Percentiles rank a stretch among this genome's conserved stretches.
phyloP scores from a whole-genome alignment of 208 protist species.

The Leishmania mexicana region DNA sequence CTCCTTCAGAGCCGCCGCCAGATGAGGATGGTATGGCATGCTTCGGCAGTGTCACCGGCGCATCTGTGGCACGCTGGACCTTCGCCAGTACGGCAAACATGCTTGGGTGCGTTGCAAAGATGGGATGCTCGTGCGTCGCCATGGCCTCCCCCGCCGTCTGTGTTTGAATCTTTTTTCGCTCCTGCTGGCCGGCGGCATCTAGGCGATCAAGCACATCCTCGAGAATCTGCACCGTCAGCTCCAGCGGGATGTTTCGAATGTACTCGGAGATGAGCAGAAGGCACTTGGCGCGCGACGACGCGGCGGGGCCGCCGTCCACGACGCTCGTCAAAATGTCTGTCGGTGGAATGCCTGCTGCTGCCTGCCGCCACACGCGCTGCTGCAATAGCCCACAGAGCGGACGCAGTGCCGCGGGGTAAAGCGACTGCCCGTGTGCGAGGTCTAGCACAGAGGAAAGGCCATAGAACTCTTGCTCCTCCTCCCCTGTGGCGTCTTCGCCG shows the following conservation, averaged over 20 bases:
- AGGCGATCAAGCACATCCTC: slow-evolving; percentile 62
- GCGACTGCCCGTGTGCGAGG: slow-evolving; percentile 46
- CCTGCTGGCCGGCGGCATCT: slow-evolving; percentile 25
- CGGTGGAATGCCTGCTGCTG: slow-evolving; percentile 64
- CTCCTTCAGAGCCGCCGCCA: neutral
- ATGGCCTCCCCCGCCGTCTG: neutral
- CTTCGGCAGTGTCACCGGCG: slow-evolving; percentile 36
- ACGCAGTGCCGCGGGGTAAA: slow-evolving; percentile 40
- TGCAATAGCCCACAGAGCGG: slow-evolving; percentile 58
- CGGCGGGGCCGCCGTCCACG: slow-evolving; percentile 21
- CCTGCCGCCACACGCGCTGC: slow-evolving; percentile 65
- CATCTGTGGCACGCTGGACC: slow-evolving; percentile 79
- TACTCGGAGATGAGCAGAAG: slow-evolving; percentile 81
- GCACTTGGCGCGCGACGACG: slow-evolving; percentile 51
- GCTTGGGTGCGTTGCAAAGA: slow-evolving; percentile 52
- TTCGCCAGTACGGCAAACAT: slow-evolving; percentile 89
- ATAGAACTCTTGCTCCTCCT: slow-evolving; percentile 82
- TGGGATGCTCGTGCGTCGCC: slow-evolving; percentile 27
- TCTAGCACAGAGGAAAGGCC: slow-evolving; percentile 76
- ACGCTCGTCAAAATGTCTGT: slow-evolving; percentile 60
- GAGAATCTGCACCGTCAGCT: slow-evolving; percentile 79
- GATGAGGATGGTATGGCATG: neutral
- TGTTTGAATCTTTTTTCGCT: neutral
- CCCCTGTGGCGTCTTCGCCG: slow-evolving; percentile 45
- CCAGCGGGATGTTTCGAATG: slow-evolving; percentile 83